Conservation (phyloP, 106 monocot species). For the Triglochin maritima region DNA sequence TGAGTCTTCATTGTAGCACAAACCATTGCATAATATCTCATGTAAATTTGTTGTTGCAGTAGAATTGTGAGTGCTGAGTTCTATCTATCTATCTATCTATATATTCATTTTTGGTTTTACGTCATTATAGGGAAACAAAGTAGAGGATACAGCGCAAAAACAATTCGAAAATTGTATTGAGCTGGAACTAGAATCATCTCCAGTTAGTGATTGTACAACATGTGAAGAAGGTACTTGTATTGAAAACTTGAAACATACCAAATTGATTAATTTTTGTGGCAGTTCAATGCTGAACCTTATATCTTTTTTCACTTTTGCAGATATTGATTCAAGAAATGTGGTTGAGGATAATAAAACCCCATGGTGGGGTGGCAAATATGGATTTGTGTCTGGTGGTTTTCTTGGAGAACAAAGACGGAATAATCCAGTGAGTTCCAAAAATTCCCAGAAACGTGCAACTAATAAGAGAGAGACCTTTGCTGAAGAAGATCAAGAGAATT, state of each 20-base stretch:
- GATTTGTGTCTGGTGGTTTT: conserved; percentile 82
- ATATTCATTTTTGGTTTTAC: background rate
- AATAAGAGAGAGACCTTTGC: conserved; percentile 38
- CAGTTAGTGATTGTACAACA: background rate
- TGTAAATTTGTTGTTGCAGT: too few relatives aligned
- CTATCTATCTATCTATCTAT: background rate
- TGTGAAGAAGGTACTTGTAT: background rate
- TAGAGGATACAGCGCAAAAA: background rate
- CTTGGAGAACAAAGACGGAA: conserved; percentile 39
- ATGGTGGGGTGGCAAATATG: conserved; percentile 92
- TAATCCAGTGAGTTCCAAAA: conserved; percentile 24
- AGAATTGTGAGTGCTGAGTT: background rate
- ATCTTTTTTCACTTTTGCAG: background rate
- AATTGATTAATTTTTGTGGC: background rate
- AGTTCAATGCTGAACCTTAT: background rate
- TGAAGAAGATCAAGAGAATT: conserved; percentile 97
- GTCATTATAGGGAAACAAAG: background rate
- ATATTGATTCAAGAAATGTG: background rate
- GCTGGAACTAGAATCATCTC: background rate
- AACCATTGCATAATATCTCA: too few relatives aligned
- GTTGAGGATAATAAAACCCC: conserved; percentile 16
- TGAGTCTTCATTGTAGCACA: too few relatives aligned
- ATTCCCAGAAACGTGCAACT: conserved; percentile 14
- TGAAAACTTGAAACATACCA: background rate
- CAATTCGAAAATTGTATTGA: background rate